Evolutionary conservation across 169 alveolate species (phyloP), one percentile per base, ranked within the genome.

Genomic region (Babesia microti): DNA sequence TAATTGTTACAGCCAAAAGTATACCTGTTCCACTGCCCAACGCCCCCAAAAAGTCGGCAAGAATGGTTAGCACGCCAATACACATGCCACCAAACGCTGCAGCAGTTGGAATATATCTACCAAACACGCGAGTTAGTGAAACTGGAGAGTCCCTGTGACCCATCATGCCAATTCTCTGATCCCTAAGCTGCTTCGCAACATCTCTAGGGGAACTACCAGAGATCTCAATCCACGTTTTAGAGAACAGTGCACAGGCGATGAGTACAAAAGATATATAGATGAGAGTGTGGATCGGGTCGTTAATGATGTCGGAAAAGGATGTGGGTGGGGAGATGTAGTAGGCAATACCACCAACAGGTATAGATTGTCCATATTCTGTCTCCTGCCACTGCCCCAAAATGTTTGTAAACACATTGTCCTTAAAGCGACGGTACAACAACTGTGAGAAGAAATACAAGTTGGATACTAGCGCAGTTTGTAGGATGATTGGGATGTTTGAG

Each of bases 11-110:
- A 14, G 98, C 97, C 33, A 95, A 80, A 27, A 92, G 79, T 53
- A 82, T 84, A 71, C 98, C 99, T 36, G 99, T 95, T 12, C 99
- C 99, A 41, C 96, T 83, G 24, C 99, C 99, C 65, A 96, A 91
- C 21, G 99, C 99, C 17, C 99, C 99, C 35, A 96, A 80, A 69
- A 96, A 91, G 69, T 96, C 99, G 27, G 99, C 99, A 39, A 93
- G 65, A 53, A 96, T 92, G 28, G 99, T 91, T 42, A 96, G 78
- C 6, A 96, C 97, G 28, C 99, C 99, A 68, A 96, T 95, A 71
- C 99, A 96, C 97, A 94, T 89, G 27, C 99, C 99, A 15, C 99
- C 99, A 63, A 96, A 94, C 24, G 98, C 97, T 11, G 99, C 99
- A 0, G 99, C 99, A 26, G 97, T 94, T n/a, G 99, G 99, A 52